Base-by-base conservation (phyloP, 768 basidiomycete species). In the Phylloporus sp. region DNA sequence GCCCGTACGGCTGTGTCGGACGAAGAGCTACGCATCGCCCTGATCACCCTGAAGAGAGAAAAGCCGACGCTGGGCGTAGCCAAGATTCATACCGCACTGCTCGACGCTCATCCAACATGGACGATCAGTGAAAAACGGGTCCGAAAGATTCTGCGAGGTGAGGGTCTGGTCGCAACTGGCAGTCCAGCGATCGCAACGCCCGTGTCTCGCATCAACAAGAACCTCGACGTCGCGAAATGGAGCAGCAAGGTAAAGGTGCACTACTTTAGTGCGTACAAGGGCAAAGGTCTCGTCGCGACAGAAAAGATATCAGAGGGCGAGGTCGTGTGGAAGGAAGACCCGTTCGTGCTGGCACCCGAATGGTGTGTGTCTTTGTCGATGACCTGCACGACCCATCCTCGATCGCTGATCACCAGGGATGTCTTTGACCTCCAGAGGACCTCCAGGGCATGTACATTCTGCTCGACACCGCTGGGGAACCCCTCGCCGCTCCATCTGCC, bases 311-410 rank as follows among this genome's bases (percentile, higher is more conserved):
- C 71, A 23, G 79, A 82, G 59, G 89, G 86, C 0, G 88, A 94
- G 55, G 71, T 81, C 5, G 65, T 95, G 16, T 94, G 92, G 90
- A 85, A 82, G 52, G 91, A 95, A 62, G 87, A 91, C 60, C 89
- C 88, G 1, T 91, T 85, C 62, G 68, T 86, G 40, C 69, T 90
- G 20, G 85, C 87, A n/a, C 83, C 88, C n/a, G 86, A 88, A 70
- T 88, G 85, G 86, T 88, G 65, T 54, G 74, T 61, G 6, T 67
- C 16, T 23, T 16, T 9, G 15, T 9, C 20, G 5, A 44, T 29
- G 7, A 5, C 12, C n/a, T 16, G 10, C 5, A 2, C 16, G 24
- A 23, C 15, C n/a, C 34, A 39, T 29, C 4, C 28, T 26, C 50
- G 36, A 52, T 49, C 45, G 5, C n/a, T 11, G 28, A 54, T 8